phyloP scores from a whole-genome alignment of 1,139 yeast species.

The Blastobotrys indianensis region DNA sequence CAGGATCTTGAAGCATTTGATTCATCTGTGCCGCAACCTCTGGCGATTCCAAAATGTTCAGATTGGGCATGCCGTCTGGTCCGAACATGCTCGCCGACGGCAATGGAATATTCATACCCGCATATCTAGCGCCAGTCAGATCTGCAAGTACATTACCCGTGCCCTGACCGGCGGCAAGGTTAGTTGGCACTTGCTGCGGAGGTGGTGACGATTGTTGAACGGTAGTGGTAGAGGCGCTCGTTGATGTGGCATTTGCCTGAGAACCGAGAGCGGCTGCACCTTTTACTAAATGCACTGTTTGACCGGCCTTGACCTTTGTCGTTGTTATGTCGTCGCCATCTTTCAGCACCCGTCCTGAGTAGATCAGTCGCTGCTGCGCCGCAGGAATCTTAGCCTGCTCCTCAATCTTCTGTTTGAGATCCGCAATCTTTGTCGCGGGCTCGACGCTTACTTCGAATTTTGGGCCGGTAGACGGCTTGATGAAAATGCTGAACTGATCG shows the following conservation, averaged over 20 bases:
- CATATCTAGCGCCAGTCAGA: slow-evolving; percentile 90
- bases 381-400: slow-evolving; percentile 58
- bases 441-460: slow-evolving; percentile 62
- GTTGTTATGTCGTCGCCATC: slow-evolving; percentile 67
- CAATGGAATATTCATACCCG: slow-evolving; percentile 73
- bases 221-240: slow-evolving; percentile 16
- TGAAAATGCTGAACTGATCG: neutral
- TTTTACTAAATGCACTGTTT: slow-evolving; percentile 83
- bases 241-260: slow-evolving; percentile 21
- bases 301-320: slow-evolving; percentile 80
- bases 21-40: slow-evolving; percentile 75
- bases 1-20: slow-evolving; percentile 77
- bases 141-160: slow-evolving; percentile 88
- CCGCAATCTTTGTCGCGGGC: slow-evolving; percentile 52
- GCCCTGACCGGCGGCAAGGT: slow-evolving; percentile 82
- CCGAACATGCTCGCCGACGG: slow-evolving; percentile 91
- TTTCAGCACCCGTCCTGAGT: slow-evolving; percentile 88
- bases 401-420: slow-evolving; percentile 63
- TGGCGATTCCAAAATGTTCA: slow-evolving; percentile 74
- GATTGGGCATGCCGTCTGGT: slow-evolving; percentile 64
- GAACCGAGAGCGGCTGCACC: slow-evolving; percentile 38
- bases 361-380: slow-evolving; percentile 78
- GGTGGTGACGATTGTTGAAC: slow-evolving; percentile 14
- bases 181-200: slow-evolving; percentile 50
- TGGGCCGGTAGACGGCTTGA: slow-evolving; percentile 61